Conservation (phyloP, 164 flowering plant species). For the Protea cynaroides region DNA sequence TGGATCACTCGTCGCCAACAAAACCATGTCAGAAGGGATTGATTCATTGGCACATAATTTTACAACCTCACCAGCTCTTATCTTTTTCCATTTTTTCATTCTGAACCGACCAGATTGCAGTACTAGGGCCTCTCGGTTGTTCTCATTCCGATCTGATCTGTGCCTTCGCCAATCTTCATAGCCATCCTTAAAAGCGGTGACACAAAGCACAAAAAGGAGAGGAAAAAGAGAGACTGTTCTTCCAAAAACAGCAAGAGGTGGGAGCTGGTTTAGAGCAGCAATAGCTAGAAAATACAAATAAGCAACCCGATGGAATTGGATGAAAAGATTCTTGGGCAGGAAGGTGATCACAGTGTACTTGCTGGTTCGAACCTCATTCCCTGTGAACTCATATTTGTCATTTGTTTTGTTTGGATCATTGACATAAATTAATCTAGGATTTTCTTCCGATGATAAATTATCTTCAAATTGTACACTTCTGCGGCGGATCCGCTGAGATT, state of each 20-base stretch:
- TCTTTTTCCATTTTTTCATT: constrained; percentile 65
- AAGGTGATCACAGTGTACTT: constrained; percentile 76
- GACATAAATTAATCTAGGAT: constrained; percentile 64
- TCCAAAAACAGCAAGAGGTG: constrained; percentile 95
- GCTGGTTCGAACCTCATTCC: constrained; percentile 86
- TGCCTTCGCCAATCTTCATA: constrained; percentile 97
- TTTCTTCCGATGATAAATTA: constrained; percentile 32
- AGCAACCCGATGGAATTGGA: constrained; percentile 90
- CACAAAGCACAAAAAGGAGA: constrained; percentile 78
- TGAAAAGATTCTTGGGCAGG: constrained; percentile 86
- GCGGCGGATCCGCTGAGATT: constrained; percentile 41
- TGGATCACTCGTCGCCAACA: constrained; percentile 79
- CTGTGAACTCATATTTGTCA: constrained; percentile 77
- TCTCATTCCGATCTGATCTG: constrained; percentile 80
- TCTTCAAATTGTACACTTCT: constrained; percentile 60
- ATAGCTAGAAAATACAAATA: constrained; percentile 83
- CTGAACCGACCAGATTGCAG: constrained; percentile 49
- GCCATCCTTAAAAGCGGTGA: constrained; percentile 92
- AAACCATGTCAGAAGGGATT: constrained; percentile 88
- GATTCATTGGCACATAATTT: constrained; percentile 64
- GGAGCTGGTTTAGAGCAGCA: constrained; percentile 92
- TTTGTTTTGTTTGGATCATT: constrained; percentile 76
- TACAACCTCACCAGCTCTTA: constrained; percentile 76
- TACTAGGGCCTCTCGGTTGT: constrained; percentile 64
- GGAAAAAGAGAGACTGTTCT: constrained; percentile 93